Conservation (phyloP, 2,329 filamentous ascomycete species). For the Plenodomus lindquistii region DNA sequence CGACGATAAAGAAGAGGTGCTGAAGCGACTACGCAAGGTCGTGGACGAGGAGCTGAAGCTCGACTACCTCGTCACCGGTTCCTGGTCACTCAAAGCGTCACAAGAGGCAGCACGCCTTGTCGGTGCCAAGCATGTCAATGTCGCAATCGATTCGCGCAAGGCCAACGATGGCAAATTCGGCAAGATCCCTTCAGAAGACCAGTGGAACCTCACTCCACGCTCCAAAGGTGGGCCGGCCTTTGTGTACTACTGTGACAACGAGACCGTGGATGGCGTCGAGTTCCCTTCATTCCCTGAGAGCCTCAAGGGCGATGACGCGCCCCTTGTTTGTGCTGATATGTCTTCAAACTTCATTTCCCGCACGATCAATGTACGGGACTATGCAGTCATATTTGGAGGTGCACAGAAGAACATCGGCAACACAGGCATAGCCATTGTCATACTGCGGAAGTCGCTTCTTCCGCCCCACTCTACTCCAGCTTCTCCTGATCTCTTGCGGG, state of each 20-base stretch:
- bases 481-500: conserved; percentile 68
- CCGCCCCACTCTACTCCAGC: conserved; percentile 64
- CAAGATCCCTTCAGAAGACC: conserved; percentile 74
- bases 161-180: conserved; percentile 81
- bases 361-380: conserved; percentile 75
- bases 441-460: conserved; percentile 80
- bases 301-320: conserved; percentile 67
- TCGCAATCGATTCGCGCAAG: conserved; percentile 68
- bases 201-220: conserved; percentile 72
- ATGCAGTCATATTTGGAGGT: conserved; percentile 82
- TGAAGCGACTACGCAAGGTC: conserved; percentile 64
- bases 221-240: conserved; percentile 62
- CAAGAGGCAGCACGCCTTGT: conserved; percentile 80
- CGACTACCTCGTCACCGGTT: conserved; percentile 89
- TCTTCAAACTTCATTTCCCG: conserved; percentile 89
- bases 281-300: conserved; percentile 73
- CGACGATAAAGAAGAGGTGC: conserved; percentile 59
- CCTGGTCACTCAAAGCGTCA: conserved; percentile 87
- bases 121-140: conserved; percentile 77
- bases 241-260: conserved; percentile 91
- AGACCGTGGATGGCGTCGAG: conserved; percentile 92
- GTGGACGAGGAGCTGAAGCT: conserved; percentile 74
- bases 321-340: conserved; percentile 88
- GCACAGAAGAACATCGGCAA: conserved; percentile 93
- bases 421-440: conserved; percentile 82